These are phyloP conservation scores for Annulohypoxylon moriforme DNA, from an alignment of 495 filamentous ascomycete genomes.

Conservation along the genomic window DNA sequence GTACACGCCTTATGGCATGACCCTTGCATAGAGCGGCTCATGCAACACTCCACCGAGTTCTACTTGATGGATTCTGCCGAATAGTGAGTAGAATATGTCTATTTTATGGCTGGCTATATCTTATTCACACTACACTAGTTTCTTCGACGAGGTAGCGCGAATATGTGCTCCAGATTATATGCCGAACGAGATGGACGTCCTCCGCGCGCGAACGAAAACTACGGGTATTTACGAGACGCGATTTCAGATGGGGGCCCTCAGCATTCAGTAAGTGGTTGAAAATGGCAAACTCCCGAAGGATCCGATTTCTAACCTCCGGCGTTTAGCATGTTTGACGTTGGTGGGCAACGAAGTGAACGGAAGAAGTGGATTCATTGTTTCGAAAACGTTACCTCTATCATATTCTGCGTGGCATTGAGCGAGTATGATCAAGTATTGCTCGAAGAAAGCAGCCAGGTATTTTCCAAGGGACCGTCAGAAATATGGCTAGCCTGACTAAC, in stretches of 20 bases:
- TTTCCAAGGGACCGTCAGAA: slow-evolving; percentile 24
- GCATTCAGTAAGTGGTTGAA: slow-evolving; percentile 86
- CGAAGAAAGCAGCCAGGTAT: slow-evolving; percentile 96
- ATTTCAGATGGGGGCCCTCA: slow-evolving; percentile 97
- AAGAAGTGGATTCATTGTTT: slow-evolving; percentile 99
- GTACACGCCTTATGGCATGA: slow-evolving; percentile 92
- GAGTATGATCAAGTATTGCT: slow-evolving; percentile 98
- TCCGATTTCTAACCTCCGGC: slow-evolving; percentile 30
- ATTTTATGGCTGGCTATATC: not conserved
- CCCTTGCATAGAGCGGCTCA: slow-evolving; percentile 79
- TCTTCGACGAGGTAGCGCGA: slow-evolving; percentile 91
- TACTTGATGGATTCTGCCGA: slow-evolving; percentile 99
- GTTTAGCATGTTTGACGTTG: slow-evolving; percentile 97
- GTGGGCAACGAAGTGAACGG: slow-evolving; percentile 93
- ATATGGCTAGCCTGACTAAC: slow-evolving; percentile 33
- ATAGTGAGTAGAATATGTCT: slow-evolving; percentile 73
- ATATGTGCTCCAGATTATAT: slow-evolving; percentile 89
- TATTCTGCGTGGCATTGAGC: slow-evolving; percentile 97
- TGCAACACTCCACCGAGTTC: slow-evolving; percentile 97
- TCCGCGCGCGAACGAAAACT: slow-evolving; percentile 97
- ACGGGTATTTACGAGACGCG: slow-evolving; percentile 99
- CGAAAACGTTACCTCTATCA: slow-evolving; percentile 99
- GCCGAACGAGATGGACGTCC: slow-evolving; percentile 90
- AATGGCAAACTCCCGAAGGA: slow-evolving; percentile 20
- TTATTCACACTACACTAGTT: slow-evolving; percentile 64